These are phyloP conservation scores for Sporormia fimetaria DNA, from an alignment of 495 filamentous ascomycete genomes.

Conservation along the genomic window DNA sequence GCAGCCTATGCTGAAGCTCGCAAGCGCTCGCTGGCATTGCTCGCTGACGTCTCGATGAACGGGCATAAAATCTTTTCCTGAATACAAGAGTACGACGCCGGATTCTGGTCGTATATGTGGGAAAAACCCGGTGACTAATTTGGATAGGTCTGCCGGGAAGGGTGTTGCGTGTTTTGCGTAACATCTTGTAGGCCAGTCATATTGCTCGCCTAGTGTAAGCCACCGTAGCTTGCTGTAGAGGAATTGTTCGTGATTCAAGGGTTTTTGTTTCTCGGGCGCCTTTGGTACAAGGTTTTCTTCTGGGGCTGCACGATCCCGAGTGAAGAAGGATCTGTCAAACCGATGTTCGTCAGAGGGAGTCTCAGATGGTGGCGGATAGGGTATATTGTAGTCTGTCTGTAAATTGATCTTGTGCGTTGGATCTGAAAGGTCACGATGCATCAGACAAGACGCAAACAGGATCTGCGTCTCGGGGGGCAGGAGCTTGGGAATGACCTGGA, in stretches of 20 bases:
- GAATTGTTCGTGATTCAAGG: conserved; percentile 21
- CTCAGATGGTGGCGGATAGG: conserved; percentile 13
- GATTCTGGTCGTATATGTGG: conserved; percentile 20
- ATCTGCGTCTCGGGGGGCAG: conserved; percentile 20
- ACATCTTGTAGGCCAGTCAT: conserved; percentile 21
- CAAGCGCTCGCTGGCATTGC: conserved; percentile 18
- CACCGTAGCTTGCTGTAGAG: conserved; percentile 22
- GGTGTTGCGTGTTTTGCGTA: conserved; percentile 19
- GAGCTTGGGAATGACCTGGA: conserved; percentile 17
- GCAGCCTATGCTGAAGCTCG: conserved; percentile 24
- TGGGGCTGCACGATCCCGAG: conserved; percentile 6
- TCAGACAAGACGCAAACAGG: conserved; percentile 16
- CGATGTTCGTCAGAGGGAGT: conserved; percentile 5
- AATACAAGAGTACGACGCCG: conserved; percentile 20
- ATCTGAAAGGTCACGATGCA: conserved; percentile 19
- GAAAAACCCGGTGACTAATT: conserved; percentile 19
- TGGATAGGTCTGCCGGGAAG: conserved; percentile 16
- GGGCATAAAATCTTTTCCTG: conserved; percentile 22
- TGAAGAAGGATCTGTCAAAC: conserved; percentile 14
- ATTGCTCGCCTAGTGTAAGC: conserved; percentile 24
- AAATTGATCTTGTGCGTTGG: conserved; percentile 21
- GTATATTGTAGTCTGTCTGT: conserved; percentile 18
- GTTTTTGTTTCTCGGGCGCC: conserved; percentile 9
- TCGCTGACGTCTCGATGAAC: conserved; percentile 24
- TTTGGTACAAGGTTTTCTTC: conserved; percentile 14